Evolutionary conservation across 2,329 filamentous ascomycete species (phyloP).

Genomic region (Ramichloridium luteum): DNA sequence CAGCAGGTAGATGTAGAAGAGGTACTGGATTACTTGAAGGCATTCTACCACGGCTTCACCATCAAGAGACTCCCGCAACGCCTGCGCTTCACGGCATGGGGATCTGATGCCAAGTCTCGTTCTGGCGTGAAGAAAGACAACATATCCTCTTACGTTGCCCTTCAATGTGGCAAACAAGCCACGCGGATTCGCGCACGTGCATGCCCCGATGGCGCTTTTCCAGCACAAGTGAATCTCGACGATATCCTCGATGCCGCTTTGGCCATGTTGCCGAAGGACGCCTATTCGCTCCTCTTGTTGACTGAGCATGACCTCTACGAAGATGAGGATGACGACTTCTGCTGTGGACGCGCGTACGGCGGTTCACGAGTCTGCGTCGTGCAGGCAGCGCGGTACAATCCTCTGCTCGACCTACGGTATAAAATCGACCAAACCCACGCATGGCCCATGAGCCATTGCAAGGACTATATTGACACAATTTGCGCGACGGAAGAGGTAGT

Average conservation of each 20-base stretch:
- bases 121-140: conserved; percentile 1
- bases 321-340: conserved; percentile 53
- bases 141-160: conserved; percentile 30
- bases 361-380: conserved; percentile 51
- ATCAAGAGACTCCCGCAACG: conserved; percentile 33
- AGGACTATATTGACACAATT: conserved; percentile 36
- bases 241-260: conserved; percentile 49
- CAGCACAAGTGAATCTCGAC: conserved; percentile 45
- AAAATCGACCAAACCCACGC: conserved; percentile 40
- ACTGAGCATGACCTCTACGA: conserved; percentile 54
- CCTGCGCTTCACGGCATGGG: conserved; percentile 41
- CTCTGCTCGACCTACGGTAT: conserved; percentile 32
- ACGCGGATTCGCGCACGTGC: conserved; percentile 42
- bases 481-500: too few relatives aligned
- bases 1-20: too few relatives aligned
- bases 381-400: conserved; percentile 50
- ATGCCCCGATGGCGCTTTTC: conserved; percentile 36
- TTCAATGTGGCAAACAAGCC: conserved; percentile 28
- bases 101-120: conserved; percentile 15
- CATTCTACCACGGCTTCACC: conserved; percentile 44
- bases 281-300: conserved; percentile 46
- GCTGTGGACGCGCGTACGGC: conserved; percentile 54
- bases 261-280: conserved; percentile 42
- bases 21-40: conserved; percentile 32
- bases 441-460: conserved; percentile 55